phyloP scores from a whole-genome alignment of 176 grass and related monocot species.

The Bolboschoenus planiculmis region DNA sequence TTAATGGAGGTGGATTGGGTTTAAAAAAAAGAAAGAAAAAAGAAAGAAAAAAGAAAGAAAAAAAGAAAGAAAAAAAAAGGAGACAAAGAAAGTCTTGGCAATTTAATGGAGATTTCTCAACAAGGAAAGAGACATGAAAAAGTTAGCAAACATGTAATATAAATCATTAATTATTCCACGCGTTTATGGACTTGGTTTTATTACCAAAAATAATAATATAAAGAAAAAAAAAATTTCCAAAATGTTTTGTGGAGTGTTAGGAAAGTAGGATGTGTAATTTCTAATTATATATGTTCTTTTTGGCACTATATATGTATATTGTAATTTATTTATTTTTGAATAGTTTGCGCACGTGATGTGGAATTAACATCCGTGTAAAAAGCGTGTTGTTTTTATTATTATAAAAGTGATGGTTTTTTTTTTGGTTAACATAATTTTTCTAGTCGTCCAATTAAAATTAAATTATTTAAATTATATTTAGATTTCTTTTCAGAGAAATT shows the following conservation, averaged over 20 bases:
- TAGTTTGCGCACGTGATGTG: neutral
- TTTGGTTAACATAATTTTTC: neutral
- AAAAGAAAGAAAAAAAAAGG: neutral
- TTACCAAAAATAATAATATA: no score
- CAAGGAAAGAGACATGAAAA: neutral
- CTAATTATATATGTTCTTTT: neutral
- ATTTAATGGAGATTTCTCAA: constrained; percentile 6
- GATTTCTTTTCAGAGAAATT: no score
- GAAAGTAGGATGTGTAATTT: neutral
- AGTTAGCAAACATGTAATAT: neutral
- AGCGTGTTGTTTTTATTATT: neutral
- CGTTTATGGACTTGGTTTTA: neutral
- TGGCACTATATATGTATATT: neutral
- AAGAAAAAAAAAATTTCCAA: neutral
- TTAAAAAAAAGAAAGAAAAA: neutral
- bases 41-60: neutral
- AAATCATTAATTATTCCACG: neutral
- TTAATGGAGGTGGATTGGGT: neutral
- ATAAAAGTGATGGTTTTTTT: neutral
- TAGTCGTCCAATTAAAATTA: neutral
- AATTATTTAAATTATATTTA: no score
- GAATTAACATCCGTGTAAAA: neutral
- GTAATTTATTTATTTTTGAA: no score
- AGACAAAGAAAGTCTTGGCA: neutral
- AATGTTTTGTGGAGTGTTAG: neutral